These are phyloP conservation scores for Calendula officinalis DNA, from an alignment of 129 eudicot genomes.

Conservation along the genomic window DNA sequence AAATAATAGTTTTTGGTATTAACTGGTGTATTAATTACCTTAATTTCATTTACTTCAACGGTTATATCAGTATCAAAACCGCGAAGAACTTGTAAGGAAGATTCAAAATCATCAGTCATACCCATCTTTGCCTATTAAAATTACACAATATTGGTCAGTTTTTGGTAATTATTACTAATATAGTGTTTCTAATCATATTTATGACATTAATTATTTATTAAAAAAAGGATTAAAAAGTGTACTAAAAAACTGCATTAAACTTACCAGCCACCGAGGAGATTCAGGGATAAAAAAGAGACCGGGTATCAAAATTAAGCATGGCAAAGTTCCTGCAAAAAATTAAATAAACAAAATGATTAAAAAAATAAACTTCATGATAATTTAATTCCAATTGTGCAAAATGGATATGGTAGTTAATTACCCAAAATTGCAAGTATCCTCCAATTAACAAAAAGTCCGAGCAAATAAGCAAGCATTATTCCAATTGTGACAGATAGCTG, in stretches of 20 bases:
- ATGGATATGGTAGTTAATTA: slow-evolving; percentile 25
- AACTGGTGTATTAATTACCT: slow-evolving; percentile 41
- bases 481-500: slow-evolving; percentile 94
- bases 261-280: slow-evolving; percentile 98
- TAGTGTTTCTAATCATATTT: neutral
- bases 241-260: slow-evolving; percentile 18
- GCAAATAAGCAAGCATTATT: slow-evolving; percentile 80
- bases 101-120: slow-evolving; percentile 93
- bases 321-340: slow-evolving; percentile 63
- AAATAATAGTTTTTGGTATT: neutral
- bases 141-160: slow-evolving; percentile 13
- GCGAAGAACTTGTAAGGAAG: slow-evolving; percentile 95
- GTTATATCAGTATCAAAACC: slow-evolving; percentile 92
- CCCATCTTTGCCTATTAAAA: slow-evolving; percentile 92
- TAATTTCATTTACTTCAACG: slow-evolving; percentile 90
- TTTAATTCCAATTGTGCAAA: neutral
- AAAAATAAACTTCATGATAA: neutral
- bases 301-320: slow-evolving; percentile 83
- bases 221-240: neutral
- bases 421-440: slow-evolving; percentile 91
- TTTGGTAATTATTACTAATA: neutral
- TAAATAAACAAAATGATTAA: neutral
- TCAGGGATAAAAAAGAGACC: slow-evolving; percentile 96
- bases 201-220: neutral
- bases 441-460: slow-evolving; percentile 83